Conservation (phyloP, 2,329 filamentous ascomycete genomes). For the Aspergillus hiratsukae region DNA sequence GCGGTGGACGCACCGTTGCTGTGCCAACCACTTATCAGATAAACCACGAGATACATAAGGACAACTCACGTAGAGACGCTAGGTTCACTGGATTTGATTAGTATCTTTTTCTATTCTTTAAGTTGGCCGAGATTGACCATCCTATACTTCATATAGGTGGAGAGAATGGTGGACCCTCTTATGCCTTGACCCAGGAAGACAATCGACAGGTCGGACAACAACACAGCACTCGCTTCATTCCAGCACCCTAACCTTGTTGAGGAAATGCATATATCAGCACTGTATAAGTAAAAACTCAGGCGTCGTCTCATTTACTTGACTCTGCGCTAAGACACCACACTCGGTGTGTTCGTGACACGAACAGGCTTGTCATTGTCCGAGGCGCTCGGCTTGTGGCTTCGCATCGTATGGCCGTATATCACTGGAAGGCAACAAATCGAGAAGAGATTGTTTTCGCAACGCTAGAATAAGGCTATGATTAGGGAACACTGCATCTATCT, state of each 20-base stretch:
- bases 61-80: background rate
- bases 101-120: background rate
- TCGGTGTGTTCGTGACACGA: too few relatives aligned
- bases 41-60: background rate
- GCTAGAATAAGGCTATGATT: background rate
- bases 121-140: background rate
- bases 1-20: constrained; percentile 14
- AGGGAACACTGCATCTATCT: background rate
- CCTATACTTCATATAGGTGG: background rate
- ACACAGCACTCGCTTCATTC: background rate
- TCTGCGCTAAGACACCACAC: background rate
- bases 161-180: background rate
- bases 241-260: background rate
- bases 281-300: background rate
- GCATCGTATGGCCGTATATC: background rate
- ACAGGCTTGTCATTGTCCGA: background rate
- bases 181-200: background rate
- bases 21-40: constrained; percentile 15
- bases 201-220: background rate
- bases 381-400: background rate
- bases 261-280: background rate
- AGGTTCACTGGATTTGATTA: background rate
- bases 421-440: background rate
- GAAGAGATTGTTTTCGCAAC: background rate
- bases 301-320: background rate